phyloP scores from a whole-genome alignment of 2,329 filamentous ascomycete species.

The Cadophora gregata region DNA sequence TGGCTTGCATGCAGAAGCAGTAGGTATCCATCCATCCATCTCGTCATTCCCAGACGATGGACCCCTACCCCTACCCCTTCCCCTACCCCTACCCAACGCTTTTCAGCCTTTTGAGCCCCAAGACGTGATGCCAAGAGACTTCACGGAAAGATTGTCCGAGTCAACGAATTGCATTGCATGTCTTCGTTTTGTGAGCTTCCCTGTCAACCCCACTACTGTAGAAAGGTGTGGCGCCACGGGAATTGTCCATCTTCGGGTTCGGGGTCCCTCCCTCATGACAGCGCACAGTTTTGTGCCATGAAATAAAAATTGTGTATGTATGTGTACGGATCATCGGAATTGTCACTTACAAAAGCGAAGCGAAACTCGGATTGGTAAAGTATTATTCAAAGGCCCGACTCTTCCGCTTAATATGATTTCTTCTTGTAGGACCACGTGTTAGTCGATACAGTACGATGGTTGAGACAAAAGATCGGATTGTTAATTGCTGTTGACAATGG shows the following conservation, averaged over 20 bases:
- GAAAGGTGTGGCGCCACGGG: slow-evolving; percentile 13
- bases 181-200: background rate
- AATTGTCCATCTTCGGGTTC: slow-evolving; percentile 8
- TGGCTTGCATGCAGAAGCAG: background rate
- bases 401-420: background rate
- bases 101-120: slow-evolving; percentile 16
- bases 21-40: no score
- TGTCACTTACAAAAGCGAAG: background rate
- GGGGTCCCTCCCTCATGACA: slow-evolving; percentile 2
- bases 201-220: background rate
- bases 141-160: background rate
- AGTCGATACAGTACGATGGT: background rate
- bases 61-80: no score
- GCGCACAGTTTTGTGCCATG: background rate
- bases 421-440: background rate
- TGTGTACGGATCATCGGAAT: background rate
- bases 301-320: no score
- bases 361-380: background rate
- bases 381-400: background rate
- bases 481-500: background rate
- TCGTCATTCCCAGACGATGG: background rate
- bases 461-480: background rate
- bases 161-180: slow-evolving; percentile 5
- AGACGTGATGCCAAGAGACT: slow-evolving; percentile 12
- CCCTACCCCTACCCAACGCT: no score